Evolutionary conservation across 192 early-diverging fungal genomes (phyloP).

Genomic region (Coemansia sp.): DNA sequence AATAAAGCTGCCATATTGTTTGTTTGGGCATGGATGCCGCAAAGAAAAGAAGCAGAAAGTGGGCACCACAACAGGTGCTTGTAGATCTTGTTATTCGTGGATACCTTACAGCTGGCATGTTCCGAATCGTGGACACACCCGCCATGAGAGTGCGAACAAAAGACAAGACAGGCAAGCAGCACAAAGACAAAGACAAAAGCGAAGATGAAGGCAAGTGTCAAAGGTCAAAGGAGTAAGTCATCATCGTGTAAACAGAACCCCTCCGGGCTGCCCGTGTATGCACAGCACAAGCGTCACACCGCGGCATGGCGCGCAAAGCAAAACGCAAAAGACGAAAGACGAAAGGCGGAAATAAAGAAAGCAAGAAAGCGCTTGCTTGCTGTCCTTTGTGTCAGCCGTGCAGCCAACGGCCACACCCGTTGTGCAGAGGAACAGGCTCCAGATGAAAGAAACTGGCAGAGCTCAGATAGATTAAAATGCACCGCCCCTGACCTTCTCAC

Average conservation of each 20-base stretch:
- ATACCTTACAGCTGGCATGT: too few species aligned
- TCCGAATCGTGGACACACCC: too few species aligned
- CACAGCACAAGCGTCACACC: too few species aligned
- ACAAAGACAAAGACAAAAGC: too few species aligned
- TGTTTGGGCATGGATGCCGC: neutral
- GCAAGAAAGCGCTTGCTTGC: neutral
- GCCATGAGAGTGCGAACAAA: neutral
- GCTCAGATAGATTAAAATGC: neutral
- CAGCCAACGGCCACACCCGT: neutral
- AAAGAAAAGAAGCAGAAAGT: neutral
- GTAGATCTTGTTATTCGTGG: neutral
- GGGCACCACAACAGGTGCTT: too few species aligned
- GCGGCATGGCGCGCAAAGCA: neutral
- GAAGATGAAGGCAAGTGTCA: neutral
- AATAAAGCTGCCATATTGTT: neutral
- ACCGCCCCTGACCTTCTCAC: conserved; percentile 22
- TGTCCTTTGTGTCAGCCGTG: conserved; percentile 1
- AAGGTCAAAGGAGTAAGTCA: too few species aligned
- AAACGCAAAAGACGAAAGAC: too few species aligned
- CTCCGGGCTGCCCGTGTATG: neutral
- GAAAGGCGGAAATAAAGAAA: too few species aligned
- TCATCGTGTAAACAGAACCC: neutral
- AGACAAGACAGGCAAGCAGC: neutral
- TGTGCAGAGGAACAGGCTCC: neutral
- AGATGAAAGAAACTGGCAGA: neutral